phyloP scores from a whole-genome alignment of 140 eudicot species.

The Cichorium intybus region DNA sequence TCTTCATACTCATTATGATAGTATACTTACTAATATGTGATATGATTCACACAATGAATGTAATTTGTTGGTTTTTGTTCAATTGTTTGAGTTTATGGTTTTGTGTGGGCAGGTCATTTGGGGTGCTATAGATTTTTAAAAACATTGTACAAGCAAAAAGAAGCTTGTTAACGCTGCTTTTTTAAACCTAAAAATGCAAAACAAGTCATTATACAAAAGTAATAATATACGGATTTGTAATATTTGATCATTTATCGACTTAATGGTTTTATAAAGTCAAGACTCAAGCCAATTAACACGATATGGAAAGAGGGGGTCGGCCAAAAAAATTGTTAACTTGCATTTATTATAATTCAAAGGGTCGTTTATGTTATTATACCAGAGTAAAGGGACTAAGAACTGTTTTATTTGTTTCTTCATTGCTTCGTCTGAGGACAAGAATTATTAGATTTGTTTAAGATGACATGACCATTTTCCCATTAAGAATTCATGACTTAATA shows the following conservation, averaged over 20 bases:
- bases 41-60: not conserved
- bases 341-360: not conserved
- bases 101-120: not conserved
- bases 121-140: not conserved
- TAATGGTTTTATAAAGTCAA: not conserved
- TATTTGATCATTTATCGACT: not conserved
- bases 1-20: not conserved
- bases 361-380: not conserved
- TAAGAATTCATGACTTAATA: not conserved
- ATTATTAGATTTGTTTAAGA: slow-evolving; percentile 22
- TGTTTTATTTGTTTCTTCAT: not conserved
- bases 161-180: not conserved
- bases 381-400: not conserved
- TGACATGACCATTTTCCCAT: slow-evolving; percentile 10
- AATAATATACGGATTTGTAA: not conserved
- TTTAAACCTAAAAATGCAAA: not conserved
- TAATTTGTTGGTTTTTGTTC: not conserved
- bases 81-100: not conserved
- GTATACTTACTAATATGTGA: not conserved
- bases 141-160: not conserved
- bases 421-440: slow-evolving; percentile 24
- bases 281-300: not conserved
- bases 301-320: not conserved
- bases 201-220: not conserved
- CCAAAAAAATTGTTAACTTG: not conserved